A percentile compares a stretch with the other conserved stretches of the same genome.
Evolutionary conservation across 2,329 filamentous ascomycete species (phyloP).

Genomic region (Didymella sp.): DNA sequence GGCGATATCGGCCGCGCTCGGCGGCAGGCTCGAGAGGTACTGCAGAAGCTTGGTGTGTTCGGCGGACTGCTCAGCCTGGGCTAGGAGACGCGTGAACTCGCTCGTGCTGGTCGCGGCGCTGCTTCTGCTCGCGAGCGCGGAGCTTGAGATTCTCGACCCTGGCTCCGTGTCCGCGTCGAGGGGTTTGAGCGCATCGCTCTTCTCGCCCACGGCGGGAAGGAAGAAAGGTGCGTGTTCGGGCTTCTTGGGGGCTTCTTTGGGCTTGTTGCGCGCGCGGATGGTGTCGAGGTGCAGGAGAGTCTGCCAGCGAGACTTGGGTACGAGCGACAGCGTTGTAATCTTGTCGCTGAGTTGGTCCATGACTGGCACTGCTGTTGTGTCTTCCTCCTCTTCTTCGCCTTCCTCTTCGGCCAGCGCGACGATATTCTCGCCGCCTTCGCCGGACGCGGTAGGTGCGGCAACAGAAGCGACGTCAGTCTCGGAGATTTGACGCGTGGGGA

Average conservation of each 20-base stretch:
- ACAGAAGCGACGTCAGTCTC: slow-evolving; percentile 74
- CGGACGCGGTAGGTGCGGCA: slow-evolving; percentile 75
- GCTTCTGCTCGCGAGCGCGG: slow-evolving; percentile 42
- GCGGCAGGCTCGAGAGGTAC: slow-evolving; percentile 80
- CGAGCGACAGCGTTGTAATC: slow-evolving; percentile 86
- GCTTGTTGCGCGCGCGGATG: slow-evolving; percentile 91
- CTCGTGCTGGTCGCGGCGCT: slow-evolving; percentile 39
- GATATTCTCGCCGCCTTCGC: slow-evolving; percentile 78
- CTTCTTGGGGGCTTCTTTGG: slow-evolving; percentile 86
- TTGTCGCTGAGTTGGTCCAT: slow-evolving; percentile 81
- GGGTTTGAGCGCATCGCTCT: slow-evolving; percentile 23
- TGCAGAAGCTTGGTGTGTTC: slow-evolving; percentile 72
- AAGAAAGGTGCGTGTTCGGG: slow-evolving; percentile 98
- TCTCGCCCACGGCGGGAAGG: slow-evolving; percentile 70
- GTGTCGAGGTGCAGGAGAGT: slow-evolving; percentile 90
- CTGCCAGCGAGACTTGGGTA: slow-evolving; percentile 93
- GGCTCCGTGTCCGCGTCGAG: slow-evolving; percentile 27
- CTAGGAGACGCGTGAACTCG: slow-evolving; percentile 59
- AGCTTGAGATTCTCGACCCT: slow-evolving; percentile 44
- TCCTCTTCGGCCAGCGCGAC: slow-evolving; percentile 74
- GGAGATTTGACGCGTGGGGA: slow-evolving; percentile 83
- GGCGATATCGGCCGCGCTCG: slow-evolving; percentile 87
- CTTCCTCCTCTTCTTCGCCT: slow-evolving; percentile 56
- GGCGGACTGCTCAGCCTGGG: slow-evolving; percentile 56
- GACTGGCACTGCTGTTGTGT: slow-evolving; percentile 53